Percentiles rank a stretch among this genome's conserved stretches.
These are phyloP conservation scores for Aspergillus sclerotioniger DNA, from an alignment of 495 filamentous ascomycete species.

Conservation along the genomic window DNA sequence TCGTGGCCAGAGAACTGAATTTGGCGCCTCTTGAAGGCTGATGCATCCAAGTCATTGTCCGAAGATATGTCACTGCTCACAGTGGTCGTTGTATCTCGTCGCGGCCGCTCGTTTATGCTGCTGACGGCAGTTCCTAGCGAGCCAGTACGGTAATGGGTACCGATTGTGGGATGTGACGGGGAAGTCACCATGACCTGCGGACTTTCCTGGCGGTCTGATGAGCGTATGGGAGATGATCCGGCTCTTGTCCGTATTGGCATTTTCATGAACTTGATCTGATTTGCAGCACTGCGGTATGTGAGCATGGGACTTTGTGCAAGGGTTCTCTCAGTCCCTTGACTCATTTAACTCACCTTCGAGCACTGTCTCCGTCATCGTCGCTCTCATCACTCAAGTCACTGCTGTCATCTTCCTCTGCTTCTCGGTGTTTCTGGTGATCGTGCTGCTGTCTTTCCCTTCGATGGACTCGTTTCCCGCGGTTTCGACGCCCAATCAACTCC, in stretches of 20 bases:
- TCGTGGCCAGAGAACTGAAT: conserved; percentile 51
- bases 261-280: conserved; percentile 92
- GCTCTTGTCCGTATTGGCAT: conserved; percentile 86
- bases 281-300: conserved; percentile 47
- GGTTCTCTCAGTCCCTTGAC: neutral
- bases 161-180: conserved; percentile 49
- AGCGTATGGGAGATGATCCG: conserved; percentile 81
- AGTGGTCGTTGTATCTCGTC: conserved; percentile 82
- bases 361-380: conserved; percentile 75
- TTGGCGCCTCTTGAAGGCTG: conserved; percentile 60
- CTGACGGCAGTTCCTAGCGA: conserved; percentile 71
- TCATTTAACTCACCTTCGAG: conserved; percentile 33
- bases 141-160: conserved; percentile 58
- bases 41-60: conserved; percentile 77
- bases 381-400: conserved; percentile 96
- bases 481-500: conserved; percentile 69
- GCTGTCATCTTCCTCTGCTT: conserved; percentile 93
- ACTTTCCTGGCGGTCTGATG: conserved; percentile 47
- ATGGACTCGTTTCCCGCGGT: conserved; percentile 45
- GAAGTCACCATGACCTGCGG: conserved; percentile 57
- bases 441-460: conserved; percentile 44
- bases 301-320: conserved; percentile 12
- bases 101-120: conserved; percentile 61
- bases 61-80: conserved; percentile 93
- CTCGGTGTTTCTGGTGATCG: conserved; percentile 61